Evolutionary conservation across 352 stramenopile species (phyloP).

Genomic region (Hyaloperonospora brassicae): DNA sequence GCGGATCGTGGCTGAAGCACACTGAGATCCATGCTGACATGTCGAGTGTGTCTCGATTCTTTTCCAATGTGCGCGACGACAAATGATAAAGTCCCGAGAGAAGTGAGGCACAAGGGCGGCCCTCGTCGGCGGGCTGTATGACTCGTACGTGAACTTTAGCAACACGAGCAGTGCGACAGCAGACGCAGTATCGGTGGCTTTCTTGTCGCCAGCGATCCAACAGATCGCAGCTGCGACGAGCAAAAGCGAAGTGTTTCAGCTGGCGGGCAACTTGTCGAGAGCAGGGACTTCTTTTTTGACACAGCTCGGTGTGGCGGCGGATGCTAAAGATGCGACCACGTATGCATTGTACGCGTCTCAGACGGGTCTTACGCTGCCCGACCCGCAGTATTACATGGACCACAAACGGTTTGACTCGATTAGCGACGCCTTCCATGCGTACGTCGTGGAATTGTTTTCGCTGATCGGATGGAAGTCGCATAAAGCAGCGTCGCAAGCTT

Average conservation of each 20-base stretch:
- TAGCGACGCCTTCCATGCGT: conserved; percentile 58
- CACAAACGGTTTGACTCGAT: conserved; percentile 68
- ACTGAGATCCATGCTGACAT: conserved; percentile 35
- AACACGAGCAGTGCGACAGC: conserved; percentile 37
- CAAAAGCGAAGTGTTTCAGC: conserved; percentile 37
- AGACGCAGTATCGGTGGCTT: conserved; percentile 13
- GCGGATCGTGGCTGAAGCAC: conserved; percentile 40
- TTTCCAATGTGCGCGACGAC: conserved; percentile 26
- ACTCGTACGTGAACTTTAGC: conserved; percentile 58
- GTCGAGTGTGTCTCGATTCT: conserved; percentile 29
- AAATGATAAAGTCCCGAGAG: conserved; percentile 34
- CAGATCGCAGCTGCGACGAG: conserved; percentile 27
- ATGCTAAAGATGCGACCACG: conserved; percentile 79
- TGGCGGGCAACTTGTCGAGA: conserved; percentile 47
- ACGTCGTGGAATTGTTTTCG: conserved; percentile 67
- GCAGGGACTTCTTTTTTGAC: conserved; percentile 77
- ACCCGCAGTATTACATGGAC: conserved; percentile 90
- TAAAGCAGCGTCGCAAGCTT: conserved; percentile 26
- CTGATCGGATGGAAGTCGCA: conserved; percentile 39
- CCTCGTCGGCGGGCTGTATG: conserved; percentile 49
- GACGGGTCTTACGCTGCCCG: conserved; percentile 79
- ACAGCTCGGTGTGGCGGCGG: conserved; percentile 48
- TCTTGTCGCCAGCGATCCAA: conserved; percentile 31
- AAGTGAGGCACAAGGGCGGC: conserved; percentile 62
- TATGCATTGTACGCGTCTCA: conserved; percentile 82